Evolutionary conservation across 1,284 basidiomycete genomes (phyloP).

Genomic region (Earliella scabrosa): DNA sequence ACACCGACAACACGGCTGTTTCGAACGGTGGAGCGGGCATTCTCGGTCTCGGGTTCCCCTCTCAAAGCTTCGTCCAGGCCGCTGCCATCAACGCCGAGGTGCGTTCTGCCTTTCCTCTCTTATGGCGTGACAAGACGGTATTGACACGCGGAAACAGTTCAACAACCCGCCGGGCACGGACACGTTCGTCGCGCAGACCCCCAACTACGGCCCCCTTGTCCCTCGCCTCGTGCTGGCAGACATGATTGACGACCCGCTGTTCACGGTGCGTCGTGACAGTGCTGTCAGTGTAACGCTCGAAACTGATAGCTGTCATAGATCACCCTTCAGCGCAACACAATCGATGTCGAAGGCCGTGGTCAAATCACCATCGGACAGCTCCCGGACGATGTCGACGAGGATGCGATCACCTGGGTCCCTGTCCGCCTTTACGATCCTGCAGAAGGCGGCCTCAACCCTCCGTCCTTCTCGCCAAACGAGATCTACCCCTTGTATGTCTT

Average conservation of each 20-base stretch:
- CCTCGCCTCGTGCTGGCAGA: conserved; percentile 32
- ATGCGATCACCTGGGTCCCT: conserved; percentile 46
- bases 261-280: conserved; percentile 32
- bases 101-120: neutral
- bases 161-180: conserved; percentile 39
- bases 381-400: conserved; percentile 42
- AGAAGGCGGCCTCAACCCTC: conserved; percentile 43
- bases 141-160: conserved; percentile 28
- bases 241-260: conserved; percentile 49
- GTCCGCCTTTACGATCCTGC: conserved; percentile 41
- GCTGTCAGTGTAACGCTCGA: neutral
- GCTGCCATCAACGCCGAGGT: conserved; percentile 40
- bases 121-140: neutral
- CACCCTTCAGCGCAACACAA: conserved; percentile 44
- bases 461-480: conserved; percentile 40
- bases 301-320: conserved; percentile 26
- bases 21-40: conserved; percentile 42
- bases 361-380: conserved; percentile 46
- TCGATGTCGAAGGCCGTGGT: conserved; percentile 42
- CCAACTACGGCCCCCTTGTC: conserved; percentile 42
- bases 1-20: conserved; percentile 42
- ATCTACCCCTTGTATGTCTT: conserved; percentile 37
- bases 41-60: conserved; percentile 45
- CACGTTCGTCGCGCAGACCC: conserved; percentile 44
- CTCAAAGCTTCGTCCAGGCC: conserved; percentile 45